These are phyloP conservation scores for Cladophialophora bantiana DNA, from an alignment of 2,329 filamentous ascomycete genomes.

Conservation along the genomic window DNA sequence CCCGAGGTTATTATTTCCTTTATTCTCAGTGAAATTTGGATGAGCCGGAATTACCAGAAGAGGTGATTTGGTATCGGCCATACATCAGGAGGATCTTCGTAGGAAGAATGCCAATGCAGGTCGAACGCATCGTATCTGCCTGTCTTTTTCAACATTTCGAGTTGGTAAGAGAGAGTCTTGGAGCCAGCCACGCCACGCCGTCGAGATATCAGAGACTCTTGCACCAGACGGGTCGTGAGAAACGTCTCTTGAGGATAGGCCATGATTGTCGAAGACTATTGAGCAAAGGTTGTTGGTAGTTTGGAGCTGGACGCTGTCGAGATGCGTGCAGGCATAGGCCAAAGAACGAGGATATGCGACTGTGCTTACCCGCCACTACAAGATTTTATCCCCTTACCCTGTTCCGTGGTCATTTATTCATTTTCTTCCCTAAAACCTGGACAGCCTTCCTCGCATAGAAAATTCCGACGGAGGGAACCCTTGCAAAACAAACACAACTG, in stretches of 20 bases:
- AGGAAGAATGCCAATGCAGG: constrained; percentile 63
- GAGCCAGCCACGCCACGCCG: constrained; percentile 53
- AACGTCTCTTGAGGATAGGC: constrained; percentile 53
- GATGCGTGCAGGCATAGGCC: too few species aligned
- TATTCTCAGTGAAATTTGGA: not conserved
- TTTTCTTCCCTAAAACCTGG: too few species aligned
- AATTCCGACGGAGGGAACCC: too few species aligned
- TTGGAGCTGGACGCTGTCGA: too few species aligned
- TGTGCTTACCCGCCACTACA: too few species aligned
- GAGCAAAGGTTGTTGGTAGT: not conserved
- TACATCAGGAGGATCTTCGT: constrained; percentile 57
- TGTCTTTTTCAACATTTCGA: constrained; percentile 61
- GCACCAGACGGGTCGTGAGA: constrained; percentile 44
- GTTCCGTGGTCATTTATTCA: too few species aligned
- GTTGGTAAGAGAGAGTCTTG: constrained; percentile 59
- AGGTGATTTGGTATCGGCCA: constrained; percentile 66
- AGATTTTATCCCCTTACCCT: too few species aligned
- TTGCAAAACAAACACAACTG: too few species aligned
- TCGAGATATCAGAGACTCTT: constrained; percentile 46
- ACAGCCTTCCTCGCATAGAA: too few species aligned
- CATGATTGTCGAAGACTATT: constrained; percentile 14
- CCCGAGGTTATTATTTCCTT: not conserved
- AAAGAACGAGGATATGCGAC: too few species aligned
- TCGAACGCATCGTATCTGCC: constrained; percentile 66
- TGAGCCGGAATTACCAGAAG: constrained; percentile 56